Evolutionary conservation across 768 basidiomycete genomes (phyloP).

Genomic region (Trametes gibbosa): DNA sequence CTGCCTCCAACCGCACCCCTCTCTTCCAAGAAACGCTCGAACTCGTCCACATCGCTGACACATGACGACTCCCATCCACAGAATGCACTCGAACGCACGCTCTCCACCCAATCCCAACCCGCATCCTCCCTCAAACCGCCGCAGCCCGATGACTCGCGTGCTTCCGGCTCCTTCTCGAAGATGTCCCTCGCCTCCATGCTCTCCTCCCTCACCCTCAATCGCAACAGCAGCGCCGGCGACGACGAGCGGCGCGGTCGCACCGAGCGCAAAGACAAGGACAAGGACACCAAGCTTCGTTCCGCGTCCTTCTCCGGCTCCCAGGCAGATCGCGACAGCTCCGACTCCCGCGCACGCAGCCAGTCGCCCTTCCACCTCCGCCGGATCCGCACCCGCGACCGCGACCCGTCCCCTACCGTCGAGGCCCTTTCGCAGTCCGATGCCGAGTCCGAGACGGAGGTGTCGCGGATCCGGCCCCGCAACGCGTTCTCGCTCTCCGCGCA

Average conservation of each 20-base stretch:
- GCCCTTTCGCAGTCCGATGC: constrained; percentile 60
- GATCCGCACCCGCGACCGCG: constrained; percentile 46
- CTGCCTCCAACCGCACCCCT: constrained; percentile 31
- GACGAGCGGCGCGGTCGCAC: constrained; percentile 54
- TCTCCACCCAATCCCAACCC: constrained; percentile 26
- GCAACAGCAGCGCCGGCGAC: constrained; percentile 34
- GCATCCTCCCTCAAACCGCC: constrained; percentile 17
- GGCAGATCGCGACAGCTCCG: constrained; percentile 27
- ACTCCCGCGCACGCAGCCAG: constrained; percentile 65
- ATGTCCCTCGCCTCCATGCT: constrained; percentile 67
- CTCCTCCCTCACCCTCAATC: constrained; percentile 60
- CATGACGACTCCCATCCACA: constrained; percentile 46
- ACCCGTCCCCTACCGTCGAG: constrained; percentile 48
- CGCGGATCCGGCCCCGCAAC: constrained; percentile 54
- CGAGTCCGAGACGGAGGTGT: constrained; percentile 54
- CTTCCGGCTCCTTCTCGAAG: constrained; percentile 54
- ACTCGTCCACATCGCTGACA: constrained; percentile 32
- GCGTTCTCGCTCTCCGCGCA: constrained; percentile 57
- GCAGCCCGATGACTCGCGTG: constrained; percentile 23
- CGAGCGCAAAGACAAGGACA: constrained; percentile 36
- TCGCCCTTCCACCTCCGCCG: constrained; percentile 80
- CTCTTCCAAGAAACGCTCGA: constrained; percentile 27
- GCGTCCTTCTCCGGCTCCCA: constrained; percentile 46
- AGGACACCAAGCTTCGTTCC: constrained; percentile 27
- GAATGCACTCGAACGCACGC: constrained; percentile 51